Base-by-base conservation (phyloP, 257 asterid genomes). In the Nicotiana paniculata region DNA sequence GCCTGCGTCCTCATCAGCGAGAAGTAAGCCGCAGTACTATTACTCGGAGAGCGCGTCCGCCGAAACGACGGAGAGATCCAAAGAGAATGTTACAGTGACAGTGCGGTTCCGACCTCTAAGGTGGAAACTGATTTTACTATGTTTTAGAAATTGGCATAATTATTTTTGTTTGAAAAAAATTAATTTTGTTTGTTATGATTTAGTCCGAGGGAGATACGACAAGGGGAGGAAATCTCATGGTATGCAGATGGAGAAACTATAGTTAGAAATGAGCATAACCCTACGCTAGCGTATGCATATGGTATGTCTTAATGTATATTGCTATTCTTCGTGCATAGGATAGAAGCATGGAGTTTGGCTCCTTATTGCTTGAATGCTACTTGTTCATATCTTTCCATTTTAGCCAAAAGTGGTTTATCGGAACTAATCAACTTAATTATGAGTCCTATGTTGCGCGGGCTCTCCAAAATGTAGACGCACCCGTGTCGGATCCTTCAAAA, bases 191-290 rank as follows among this genome's bases (percentile, higher is more conserved):
- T 51, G 30, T 66, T 61, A 65, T 85, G 82, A 85, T 77, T 82
- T 88, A 96, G 99, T 84, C 99, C 91, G 2, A 88, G 98, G 90
- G 99, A 96, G 91, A 96, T 96, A 83, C 93, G 97, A 84, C 97
- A 89, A 84, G 99, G 99, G 63, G 98, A 96, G 88, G 99, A 94
- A 89, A 94, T 96, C 82, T 97, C 98, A 1, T 96, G 99, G 99
- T 96, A 96, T 37, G 99, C 99, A 6, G 99, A 96, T 86, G 99
- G 99, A 85, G 99, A 96, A 85, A 90, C 97, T 82, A 90, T 93
- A 82, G 97, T 92, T 88, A 90, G 99, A 88, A 96, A 89, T 89
- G 99, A 96, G 86, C 95, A 93, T 81, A 93, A 93, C 81, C 95
- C 91, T 35, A 90, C 97, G 54, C 89, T 94, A 88, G 99, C 99